A percentile compares a stretch with the other conserved stretches of the same genome.
Conservation (phyloP, 73 alveolate genomes). For the Breviolum minutum region DNA sequence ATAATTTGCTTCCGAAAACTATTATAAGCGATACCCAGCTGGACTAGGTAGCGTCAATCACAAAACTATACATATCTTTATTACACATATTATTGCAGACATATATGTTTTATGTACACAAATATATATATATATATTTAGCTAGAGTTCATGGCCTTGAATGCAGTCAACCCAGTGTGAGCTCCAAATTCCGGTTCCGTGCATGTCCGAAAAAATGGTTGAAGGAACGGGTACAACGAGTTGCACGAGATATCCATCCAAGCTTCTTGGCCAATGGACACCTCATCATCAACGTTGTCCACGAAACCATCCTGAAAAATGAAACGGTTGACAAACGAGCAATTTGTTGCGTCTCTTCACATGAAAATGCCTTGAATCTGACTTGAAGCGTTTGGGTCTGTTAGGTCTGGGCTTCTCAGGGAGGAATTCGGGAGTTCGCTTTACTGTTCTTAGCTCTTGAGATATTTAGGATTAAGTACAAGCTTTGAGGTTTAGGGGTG, state of each 20-base stretch:
- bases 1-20: no score
- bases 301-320: slow-evolving; percentile 39
- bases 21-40: no score
- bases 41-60: no score
- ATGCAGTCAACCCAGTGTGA: not conserved
- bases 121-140: not conserved
- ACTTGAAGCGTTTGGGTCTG: no score
- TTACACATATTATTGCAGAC: not conserved
- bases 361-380: not conserved
- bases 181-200: not conserved
- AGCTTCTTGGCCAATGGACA: slow-evolving; percentile 26
- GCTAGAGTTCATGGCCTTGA: not conserved
- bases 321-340: not conserved
- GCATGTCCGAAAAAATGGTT: no score
- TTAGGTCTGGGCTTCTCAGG: no score
- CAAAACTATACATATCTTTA: not conserved
- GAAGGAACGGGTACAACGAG: not conserved
- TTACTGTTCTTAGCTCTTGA: no score
- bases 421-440: no score
- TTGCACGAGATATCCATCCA: no score
- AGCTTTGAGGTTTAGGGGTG: no score
- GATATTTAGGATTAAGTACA: no score
- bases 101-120: not conserved
- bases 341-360: not conserved
- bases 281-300: slow-evolving; percentile 79